Base-by-base conservation (phyloP, 2,329 filamentous ascomycete genomes). In the Stagonosporopsis chrysanthemi region DNA sequence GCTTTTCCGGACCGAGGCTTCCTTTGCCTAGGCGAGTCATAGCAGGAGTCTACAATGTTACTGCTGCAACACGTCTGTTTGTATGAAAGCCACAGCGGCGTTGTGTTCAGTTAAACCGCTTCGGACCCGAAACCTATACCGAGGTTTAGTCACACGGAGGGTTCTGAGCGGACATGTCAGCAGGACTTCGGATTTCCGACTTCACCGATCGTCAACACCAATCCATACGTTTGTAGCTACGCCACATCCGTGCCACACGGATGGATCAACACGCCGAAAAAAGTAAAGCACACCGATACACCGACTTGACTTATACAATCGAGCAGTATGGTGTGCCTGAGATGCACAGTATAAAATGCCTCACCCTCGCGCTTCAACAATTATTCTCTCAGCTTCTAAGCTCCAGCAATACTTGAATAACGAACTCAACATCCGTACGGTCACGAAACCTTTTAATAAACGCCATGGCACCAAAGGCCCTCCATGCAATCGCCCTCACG, bases 401-500 rank as follows among this genome's bases (percentile, higher is more conserved):
- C n/a, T 22, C 22, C 11, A 6, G 19, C 36, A 39, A 22, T 5
- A 22, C 36, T 39, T 12, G 4, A 3, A 38, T 2, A 39, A 39
- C 7, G 17, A 3, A 17, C 7, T 23, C 19, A 19, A 19, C 19
- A 19, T 19, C 19, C 19, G 3, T 19, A 19, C 19, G 19, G 19
- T 3, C 3, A 14, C 22, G 19, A 15, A 29, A 7, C 17, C 6
- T 23, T 6, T 22, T 19, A n/a, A 22, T 6, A 24, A 23, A 6
- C 17, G 35, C 7, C 19, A 71, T 74, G 63, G 24, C 65, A 15
- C 53, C 61, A 6, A 65, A 67, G 35, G 55, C 64, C 8, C 62
- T 75, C 52, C 67, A 75, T 74, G 69, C 74, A 19, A 59, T 76
- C 54, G 74, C 72, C 55, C 68, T 85, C 56, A 73, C 76, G 1